Evolutionary conservation across 2,329 filamentous ascomycete genomes (phyloP).

Genomic region (Hymenoscyphus albidus): DNA sequence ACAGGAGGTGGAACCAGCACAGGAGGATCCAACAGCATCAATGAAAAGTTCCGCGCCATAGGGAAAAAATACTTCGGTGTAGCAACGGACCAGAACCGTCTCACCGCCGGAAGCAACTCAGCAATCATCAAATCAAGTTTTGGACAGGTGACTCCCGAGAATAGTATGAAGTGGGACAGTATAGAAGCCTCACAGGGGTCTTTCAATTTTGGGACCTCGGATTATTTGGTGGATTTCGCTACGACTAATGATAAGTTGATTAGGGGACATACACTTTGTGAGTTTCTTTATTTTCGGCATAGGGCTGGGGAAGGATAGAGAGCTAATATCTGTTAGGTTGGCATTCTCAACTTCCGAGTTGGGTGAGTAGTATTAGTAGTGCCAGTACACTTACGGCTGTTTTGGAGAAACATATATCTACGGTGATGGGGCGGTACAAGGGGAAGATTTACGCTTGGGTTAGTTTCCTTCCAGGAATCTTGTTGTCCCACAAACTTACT

Average conservation of each 20-base stretch:
- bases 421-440: constrained; percentile 54
- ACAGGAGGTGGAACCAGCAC: constrained; percentile 11
- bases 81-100: constrained; percentile 49
- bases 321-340: constrained; percentile 53
- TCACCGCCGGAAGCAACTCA: constrained; percentile 47
- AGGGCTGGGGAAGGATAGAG: constrained; percentile 50
- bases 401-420: constrained; percentile 56
- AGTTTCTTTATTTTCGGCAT: constrained; percentile 40
- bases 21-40: constrained; percentile 41
- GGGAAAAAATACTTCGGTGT: constrained; percentile 64
- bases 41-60: constrained; percentile 53
- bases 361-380: constrained; percentile 56
- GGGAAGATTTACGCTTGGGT: constrained; percentile 57
- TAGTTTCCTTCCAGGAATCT: background rate
- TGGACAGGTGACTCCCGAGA: constrained; percentile 63
- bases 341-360: constrained; percentile 57
- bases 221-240: constrained; percentile 58
- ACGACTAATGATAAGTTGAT: constrained; percentile 52
- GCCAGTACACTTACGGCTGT: constrained; percentile 49
- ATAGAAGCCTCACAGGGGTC: constrained; percentile 44
- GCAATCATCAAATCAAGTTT: constrained; percentile 58
- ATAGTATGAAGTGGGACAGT: constrained; percentile 68
- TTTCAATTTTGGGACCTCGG: constrained; percentile 55
- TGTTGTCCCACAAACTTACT: constrained; percentile 48
- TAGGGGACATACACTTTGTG: constrained; percentile 68